Base-by-base conservation (phyloP, 208 protist genomes). In the Angomonas deanei region DNA sequence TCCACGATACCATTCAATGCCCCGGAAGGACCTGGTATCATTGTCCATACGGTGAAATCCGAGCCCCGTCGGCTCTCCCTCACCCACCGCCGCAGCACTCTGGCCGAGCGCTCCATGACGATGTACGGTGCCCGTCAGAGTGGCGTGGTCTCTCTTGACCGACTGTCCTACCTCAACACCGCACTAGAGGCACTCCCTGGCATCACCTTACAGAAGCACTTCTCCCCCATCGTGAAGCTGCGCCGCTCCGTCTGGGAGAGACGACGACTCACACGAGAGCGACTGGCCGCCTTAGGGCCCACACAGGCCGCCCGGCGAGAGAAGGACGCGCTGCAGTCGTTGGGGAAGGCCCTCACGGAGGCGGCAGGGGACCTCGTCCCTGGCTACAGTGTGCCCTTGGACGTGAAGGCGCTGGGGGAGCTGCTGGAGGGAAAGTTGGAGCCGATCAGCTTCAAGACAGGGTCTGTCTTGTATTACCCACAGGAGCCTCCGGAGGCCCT, bases 101-200 rank as follows among this genome's bases (percentile, higher is more conserved):
- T 70, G 2, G 15, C 17, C 27, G 50, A 27, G 34, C 55, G 1
- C 0, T 23, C 30, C 34, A 46, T 23, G 50, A 50, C 49, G 46
- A 31, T 62, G 1, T 15, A 49, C 52, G 55, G 17, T 17, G 4
- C 26, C 24, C n/a, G 23, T 21, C 17, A 36, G 27, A 56, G 67
- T 36, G 77, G 75, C 11, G 68, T 88, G n/a, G 21, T 53, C 54
- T 64, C 80, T 17, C 52, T 83, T 15, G 88, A 94, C 28, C 80
- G 88, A 0, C 53, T 88, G n/a, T 76, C 75, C n/a, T 90, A 87
- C 72, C 77, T 94, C 11, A 82, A 80, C 65, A 94, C 88, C n/a
- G 82, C 88, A 36, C 80, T 94, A 11, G 70, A 74, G 53, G 82
- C 84, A 24, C 19, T 90, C 31, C 82, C 84, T 0, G 88, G 88